These are phyloP conservation scores for Quercus variabilis DNA, from an alignment of 306 rosid species.

Conservation along the genomic window DNA sequence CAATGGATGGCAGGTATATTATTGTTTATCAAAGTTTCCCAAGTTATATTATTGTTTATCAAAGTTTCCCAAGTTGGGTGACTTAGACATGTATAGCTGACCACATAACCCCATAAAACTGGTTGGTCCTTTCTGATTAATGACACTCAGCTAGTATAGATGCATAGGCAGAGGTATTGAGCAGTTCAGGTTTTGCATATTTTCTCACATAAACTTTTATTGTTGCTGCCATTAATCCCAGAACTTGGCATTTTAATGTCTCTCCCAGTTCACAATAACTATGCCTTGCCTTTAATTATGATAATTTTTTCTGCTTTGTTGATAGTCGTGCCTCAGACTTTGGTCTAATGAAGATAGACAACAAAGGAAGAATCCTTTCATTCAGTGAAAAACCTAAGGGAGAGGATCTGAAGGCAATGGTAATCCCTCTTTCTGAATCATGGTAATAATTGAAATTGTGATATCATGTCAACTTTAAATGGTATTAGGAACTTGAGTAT, in stretches of 20 bases:
- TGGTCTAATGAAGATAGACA: conserved; percentile 97
- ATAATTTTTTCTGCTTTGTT: conserved; percentile 26
- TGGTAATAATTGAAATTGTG: not conserved
- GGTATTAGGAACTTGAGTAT: conserved; percentile 15
- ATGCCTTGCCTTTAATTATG: not conserved
- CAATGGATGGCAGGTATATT: conserved; percentile 86
- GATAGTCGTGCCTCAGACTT: conserved; percentile 96
- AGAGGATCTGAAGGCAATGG: conserved; percentile 73
- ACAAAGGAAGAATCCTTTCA: conserved; percentile 54
- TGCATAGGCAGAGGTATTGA: not conserved
- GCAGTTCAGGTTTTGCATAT: not conserved
- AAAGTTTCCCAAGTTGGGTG: not conserved
- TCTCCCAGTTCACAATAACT: not conserved
- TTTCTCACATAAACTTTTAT: not conserved
- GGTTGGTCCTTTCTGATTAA: not conserved
- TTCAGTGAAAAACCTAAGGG: conserved; percentile 94
- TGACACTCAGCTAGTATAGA: not conserved
- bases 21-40: not conserved
- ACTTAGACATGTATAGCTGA: not conserved
- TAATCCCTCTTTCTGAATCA: conserved; percentile 30
- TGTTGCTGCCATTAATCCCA: not conserved
- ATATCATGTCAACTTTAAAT: not conserved
- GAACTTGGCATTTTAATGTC: not conserved
- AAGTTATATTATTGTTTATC: not conserved
- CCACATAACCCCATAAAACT: not conserved